Conservation (phyloP, 1,284 basidiomycete species). For the Ceratobasidium sp. region DNA sequence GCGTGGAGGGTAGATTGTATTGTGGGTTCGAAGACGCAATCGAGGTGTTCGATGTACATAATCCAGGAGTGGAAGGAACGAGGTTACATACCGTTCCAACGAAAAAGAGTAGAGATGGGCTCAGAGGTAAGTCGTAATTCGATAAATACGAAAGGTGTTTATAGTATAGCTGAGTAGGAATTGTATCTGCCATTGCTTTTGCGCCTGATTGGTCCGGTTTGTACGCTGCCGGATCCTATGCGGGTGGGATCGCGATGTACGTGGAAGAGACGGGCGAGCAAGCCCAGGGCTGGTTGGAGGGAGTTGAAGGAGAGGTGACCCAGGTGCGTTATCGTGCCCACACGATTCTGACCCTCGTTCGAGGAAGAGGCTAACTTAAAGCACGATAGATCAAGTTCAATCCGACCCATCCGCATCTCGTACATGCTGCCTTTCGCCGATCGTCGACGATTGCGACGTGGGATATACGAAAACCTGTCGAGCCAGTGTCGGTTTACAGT, state of each 20-base stretch:
- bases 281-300: conserved; percentile 72
- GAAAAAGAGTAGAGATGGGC: conserved; percentile 81
- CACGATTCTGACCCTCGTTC: too few relatives aligned
- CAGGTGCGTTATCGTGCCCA: conserved; percentile 63
- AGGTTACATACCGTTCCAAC: conserved; percentile 79
- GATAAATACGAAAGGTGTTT: not conserved
- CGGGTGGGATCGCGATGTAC: conserved; percentile 79
- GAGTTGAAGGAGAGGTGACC: conserved; percentile 69
- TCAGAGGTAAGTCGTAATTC: conserved; percentile 70
- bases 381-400: conserved; percentile 79
- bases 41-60: conserved; percentile 83
- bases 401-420: conserved; percentile 71
- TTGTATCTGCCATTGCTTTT: conserved; percentile 85
- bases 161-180: conserved; percentile 62
- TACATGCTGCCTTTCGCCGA: conserved; percentile 83
- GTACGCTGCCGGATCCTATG: conserved; percentile 72
- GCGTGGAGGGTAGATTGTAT: conserved; percentile 69
- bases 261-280: conserved; percentile 66
- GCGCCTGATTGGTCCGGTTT: conserved; percentile 71
- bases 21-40: conserved; percentile 91
- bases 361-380: too few relatives aligned
- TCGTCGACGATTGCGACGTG: conserved; percentile 73
- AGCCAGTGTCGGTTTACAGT: conserved; percentile 60
- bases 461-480: conserved; percentile 74
- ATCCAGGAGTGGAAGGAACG: conserved; percentile 72